Evolutionary conservation across 805 yeast genomes (phyloP), one percentile per base, ranked within the genome.

Genomic region (Barnettozyma californica): DNA sequence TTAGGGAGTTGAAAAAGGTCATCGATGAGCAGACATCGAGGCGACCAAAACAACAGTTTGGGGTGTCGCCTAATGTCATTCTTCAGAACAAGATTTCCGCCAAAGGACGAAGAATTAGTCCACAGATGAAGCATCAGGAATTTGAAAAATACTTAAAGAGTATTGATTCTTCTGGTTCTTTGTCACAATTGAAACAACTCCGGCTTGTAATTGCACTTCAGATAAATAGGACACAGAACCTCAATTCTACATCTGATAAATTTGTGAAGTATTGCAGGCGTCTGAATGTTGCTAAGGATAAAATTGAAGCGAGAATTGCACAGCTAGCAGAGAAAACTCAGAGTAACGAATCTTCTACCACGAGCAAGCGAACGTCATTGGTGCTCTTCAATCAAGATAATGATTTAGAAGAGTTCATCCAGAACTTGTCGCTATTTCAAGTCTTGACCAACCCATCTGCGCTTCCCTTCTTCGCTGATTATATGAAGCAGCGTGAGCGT

Each of bases 1-100:
- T 90, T 1, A 78, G 83, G 50, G 77, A 81, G 53, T 73, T 91
- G 20, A 68, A 95, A 51, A 79, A 76, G 20, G 86, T 87, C 1
- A 67, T 90, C 33, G 84, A 83, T 52, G 76, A 79, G 52, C 94
- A 89, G 57, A 46, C 51, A 10, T 43, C 49, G 4, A 43, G 26
- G 9, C 4, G 35, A 13, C 34, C 33, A 16, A 19, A 41, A 16
- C 43, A 25, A 18, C 31, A 40, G 34, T 6, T 7, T 16, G 23
- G 21, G 13, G n/a, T 20, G 2, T 6, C 27, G 3, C 5, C 45
- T 10, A 21, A 29, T 11, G 29, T 33, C 9, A 20, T 31, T 10
- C 13, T 29, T 27, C 29, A 54, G 34, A 18, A 11, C 43, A 16
- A 54, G 47, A 16, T 49, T 13, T 9, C 49, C 26, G 65, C 58